These are phyloP conservation scores for Citrus australasica DNA, from an alignment of 345 rosid species.

Conservation along the genomic window DNA sequence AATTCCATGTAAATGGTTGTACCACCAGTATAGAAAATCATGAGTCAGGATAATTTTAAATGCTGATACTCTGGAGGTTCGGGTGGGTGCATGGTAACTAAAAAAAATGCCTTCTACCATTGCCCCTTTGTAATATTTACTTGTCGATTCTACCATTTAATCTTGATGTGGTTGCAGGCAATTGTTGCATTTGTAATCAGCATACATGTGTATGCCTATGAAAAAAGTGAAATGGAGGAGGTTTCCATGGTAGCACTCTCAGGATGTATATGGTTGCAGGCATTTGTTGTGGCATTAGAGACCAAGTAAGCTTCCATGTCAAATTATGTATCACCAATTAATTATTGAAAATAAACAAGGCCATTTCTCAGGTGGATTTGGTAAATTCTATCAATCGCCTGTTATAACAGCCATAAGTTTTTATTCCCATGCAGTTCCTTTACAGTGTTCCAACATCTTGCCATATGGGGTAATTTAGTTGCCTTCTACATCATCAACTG, in stretches of 20 bases:
- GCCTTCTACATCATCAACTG: slow-evolving; percentile 79
- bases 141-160: background rate
- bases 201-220: slow-evolving; percentile 77
- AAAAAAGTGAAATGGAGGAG: slow-evolving; percentile 97
- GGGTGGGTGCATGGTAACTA: too few species aligned
- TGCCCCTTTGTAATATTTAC: background rate
- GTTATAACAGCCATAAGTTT: background rate
- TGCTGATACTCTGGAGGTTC: background rate
- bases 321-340: background rate
- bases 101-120: too few species aligned
- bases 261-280: slow-evolving; percentile 98
- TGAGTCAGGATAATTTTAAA: background rate
- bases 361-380: background rate
- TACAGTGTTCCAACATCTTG: slow-evolving; percentile 78
- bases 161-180: slow-evolving; percentile 53
- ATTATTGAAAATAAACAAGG: background rate
- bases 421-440: slow-evolving; percentile 65
- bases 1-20: background rate
- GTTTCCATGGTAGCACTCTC: slow-evolving; percentile 95
- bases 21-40: too few species aligned
- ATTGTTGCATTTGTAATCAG: slow-evolving; percentile 82
- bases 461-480: slow-evolving; percentile 89
- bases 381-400: background rate
- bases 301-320: slow-evolving; percentile 63
- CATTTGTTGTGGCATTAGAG: slow-evolving; percentile 86